Evolutionary conservation across 2,329 filamentous ascomycete species (phyloP).

Genomic region (Pseudocercospora vitis): DNA sequence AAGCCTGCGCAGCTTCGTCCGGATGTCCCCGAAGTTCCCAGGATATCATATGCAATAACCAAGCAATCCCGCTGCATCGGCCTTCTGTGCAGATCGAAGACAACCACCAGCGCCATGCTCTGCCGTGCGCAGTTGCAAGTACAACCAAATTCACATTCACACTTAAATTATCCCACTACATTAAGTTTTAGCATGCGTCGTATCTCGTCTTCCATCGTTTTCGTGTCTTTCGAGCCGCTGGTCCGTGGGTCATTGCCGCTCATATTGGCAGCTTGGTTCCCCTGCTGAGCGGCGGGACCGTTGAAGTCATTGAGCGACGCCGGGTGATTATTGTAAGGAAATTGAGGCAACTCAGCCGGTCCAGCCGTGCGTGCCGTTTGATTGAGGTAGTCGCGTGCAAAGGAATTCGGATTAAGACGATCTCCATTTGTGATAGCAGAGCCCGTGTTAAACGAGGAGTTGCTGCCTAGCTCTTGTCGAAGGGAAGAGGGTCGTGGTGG

Average conservation of each 20-base stretch:
- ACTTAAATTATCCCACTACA: slow-evolving; percentile 27
- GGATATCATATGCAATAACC: background rate
- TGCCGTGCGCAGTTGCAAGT: slow-evolving; percentile 8
- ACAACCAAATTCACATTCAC: slow-evolving; percentile 5
- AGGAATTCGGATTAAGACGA: slow-evolving; percentile 27
- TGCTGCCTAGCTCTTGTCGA: slow-evolving; percentile 42
- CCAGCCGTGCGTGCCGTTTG: slow-evolving; percentile 33
- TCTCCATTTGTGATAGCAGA: slow-evolving; percentile 17
- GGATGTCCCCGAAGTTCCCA: background rate
- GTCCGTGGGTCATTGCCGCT: slow-evolving; percentile 13
- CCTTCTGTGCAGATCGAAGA: slow-evolving; percentile 1
- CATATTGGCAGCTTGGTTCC: slow-evolving; percentile 13
- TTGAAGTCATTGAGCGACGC: slow-evolving; percentile 10
- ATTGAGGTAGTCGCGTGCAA: slow-evolving; percentile 38
- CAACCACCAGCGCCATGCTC: slow-evolving; percentile 20
- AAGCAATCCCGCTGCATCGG: slow-evolving; percentile 1
- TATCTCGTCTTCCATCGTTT: slow-evolving; percentile 43
- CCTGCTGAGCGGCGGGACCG: slow-evolving; percentile 17
- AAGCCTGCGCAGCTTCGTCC: background rate
- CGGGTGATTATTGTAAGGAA: slow-evolving; percentile 21
- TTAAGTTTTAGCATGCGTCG: slow-evolving; percentile 42
- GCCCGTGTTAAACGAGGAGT: slow-evolving; percentile 19
- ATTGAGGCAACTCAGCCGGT: slow-evolving; percentile 24
- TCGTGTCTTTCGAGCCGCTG: slow-evolving; percentile 32
- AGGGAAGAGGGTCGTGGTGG: slow-evolving; percentile 45